Conservation (phyloP, 805 yeast genomes). For the Lachancea mirantina region DNA sequence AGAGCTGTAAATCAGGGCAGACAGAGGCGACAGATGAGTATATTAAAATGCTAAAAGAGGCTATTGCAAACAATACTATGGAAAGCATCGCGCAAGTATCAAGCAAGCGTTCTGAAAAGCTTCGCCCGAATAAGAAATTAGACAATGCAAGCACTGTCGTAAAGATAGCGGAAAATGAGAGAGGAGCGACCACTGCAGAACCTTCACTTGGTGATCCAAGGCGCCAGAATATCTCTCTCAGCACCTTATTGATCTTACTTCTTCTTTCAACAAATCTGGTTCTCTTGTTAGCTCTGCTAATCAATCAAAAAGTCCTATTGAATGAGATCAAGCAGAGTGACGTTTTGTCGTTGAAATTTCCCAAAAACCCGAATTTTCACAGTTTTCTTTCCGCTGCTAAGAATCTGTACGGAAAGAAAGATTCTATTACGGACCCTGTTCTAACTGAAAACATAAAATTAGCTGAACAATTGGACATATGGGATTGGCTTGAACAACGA, state of each 20-base stretch:
- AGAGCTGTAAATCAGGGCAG: conserved; percentile 78
- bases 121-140: too few relatives aligned
- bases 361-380: neutral
- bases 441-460: neutral
- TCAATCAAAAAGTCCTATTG: conserved; percentile 12
- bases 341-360: too few relatives aligned
- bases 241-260: too few relatives aligned
- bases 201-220: too few relatives aligned
- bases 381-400: conserved; percentile 1
- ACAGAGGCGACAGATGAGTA: conserved; percentile 50
- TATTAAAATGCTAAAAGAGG: conserved; percentile 21
- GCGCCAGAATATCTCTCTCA: too few relatives aligned
- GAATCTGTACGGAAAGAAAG: conserved; percentile 2
- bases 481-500: conserved; percentile 6
- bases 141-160: too few relatives aligned
- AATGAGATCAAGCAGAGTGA: conserved; percentile 7
- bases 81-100: conserved; percentile 1
- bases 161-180: too few relatives aligned
- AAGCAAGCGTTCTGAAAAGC: too few relatives aligned
- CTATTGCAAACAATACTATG: conserved; percentile 18
- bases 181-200: too few relatives aligned
- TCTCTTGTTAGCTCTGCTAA: conserved; percentile 10
- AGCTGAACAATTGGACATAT: neutral
- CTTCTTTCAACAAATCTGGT: conserved; percentile 9
- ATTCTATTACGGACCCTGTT: neutral